phyloP scores from a whole-genome alignment of 164 flowering plant genomes.

The Chimonanthus praecox region DNA sequence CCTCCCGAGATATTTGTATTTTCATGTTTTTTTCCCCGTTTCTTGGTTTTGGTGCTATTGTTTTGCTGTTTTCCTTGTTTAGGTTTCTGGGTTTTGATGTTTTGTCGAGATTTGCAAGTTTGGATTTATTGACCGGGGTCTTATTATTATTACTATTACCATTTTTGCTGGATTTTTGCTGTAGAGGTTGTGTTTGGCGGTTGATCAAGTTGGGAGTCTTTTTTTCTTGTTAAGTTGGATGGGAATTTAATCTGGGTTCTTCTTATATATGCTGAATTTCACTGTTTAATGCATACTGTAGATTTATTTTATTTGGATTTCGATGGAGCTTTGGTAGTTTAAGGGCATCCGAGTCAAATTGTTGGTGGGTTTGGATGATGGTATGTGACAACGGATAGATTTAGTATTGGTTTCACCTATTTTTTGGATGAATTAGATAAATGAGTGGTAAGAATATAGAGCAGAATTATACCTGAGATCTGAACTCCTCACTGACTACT shows the following conservation, averaged over 20 bases:
- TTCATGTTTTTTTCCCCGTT: not conserved
- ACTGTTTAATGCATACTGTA: not conserved
- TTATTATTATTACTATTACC: not conserved
- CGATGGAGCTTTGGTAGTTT: not conserved
- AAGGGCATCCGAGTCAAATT: not conserved
- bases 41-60: not conserved
- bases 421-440: not conserved
- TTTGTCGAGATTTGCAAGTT: no score
- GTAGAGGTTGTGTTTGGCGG: not conserved
- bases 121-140: not conserved
- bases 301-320: not conserved
- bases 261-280: not conserved
- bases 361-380: not conserved
- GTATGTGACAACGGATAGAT: not conserved
- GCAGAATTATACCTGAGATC: not conserved
- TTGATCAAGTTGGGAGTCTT: not conserved
- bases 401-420: not conserved
- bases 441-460: not conserved
- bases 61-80: not conserved
- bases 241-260: conserved; percentile 4
- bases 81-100: not conserved
- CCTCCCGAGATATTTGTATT: not conserved
- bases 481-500: not conserved
- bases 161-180: not conserved
- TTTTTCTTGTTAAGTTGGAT: not conserved